A percentile compares a stretch with the other conserved stretches of the same genome.
Evolutionary conservation across 495 filamentous ascomycete genomes (phyloP).

Genomic region (Annulohypoxylon maeteangense): DNA sequence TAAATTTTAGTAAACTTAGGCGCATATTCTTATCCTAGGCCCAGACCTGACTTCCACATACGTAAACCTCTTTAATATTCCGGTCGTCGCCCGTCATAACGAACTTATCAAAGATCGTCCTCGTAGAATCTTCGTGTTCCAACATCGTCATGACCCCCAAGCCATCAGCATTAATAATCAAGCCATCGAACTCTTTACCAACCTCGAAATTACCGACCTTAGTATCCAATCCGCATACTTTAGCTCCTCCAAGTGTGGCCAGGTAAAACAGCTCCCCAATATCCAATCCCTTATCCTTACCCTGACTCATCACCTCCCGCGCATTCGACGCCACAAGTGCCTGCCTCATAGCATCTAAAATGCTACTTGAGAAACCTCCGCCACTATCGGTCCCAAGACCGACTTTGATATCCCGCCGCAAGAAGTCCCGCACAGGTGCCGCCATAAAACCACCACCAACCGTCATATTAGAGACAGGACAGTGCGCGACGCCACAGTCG

Average conservation of each 20-base stretch:
- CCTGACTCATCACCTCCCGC: constrained; percentile 59
- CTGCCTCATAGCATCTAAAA: constrained; percentile 67
- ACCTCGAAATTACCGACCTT: constrained; percentile 67
- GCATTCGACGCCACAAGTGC: constrained; percentile 71
- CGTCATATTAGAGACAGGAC: constrained; percentile 71
- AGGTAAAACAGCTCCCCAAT: constrained; percentile 68
- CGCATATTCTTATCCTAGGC: background rate
- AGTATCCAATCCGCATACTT: constrained; percentile 65
- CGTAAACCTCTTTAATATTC: constrained; percentile 68
- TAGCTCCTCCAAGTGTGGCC: constrained; percentile 71
- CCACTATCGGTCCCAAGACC: constrained; percentile 74
- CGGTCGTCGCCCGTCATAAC: constrained; percentile 74
- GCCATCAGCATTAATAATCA: constrained; percentile 61
- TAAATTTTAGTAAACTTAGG: too few species aligned
- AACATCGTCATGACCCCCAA: constrained; percentile 63
- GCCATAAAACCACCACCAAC: constrained; percentile 70
- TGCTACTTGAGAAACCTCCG: constrained; percentile 70
- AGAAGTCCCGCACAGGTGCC: constrained; percentile 67
- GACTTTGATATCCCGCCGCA: constrained; percentile 69
- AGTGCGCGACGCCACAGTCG: constrained; percentile 69
- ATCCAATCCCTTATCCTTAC: constrained; percentile 59
- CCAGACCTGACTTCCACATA: constrained; percentile 64
- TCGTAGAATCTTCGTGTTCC: constrained; percentile 61
- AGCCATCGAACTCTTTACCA: constrained; percentile 73
- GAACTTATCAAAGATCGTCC: constrained; percentile 70